Evolutionary conservation across 495 filamentous ascomycete species (phyloP), one percentile per base, ranked within the genome.

Genomic region (Xylaria curta): DNA sequence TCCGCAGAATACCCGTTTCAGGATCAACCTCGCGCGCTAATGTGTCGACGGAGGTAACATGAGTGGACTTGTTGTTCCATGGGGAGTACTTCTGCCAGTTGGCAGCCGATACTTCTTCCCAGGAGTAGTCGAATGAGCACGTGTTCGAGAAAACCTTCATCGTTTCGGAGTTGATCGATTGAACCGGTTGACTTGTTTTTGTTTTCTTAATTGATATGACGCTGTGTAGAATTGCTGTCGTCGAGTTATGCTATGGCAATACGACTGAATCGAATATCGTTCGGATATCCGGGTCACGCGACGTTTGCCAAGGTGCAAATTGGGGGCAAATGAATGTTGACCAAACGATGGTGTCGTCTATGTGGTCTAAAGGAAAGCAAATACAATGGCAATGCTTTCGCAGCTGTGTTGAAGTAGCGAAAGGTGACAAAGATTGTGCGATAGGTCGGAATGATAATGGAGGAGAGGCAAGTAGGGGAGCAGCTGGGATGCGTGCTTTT

Each of bases 41-140:
- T 4, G 95, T 98, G 82, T 99, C 96, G 71, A 98, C 97, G 73
- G 93, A 94, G 67, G 97, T 87, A 59, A 99, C 96, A 80, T 99
- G 96, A 36, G 93, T 92, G 1, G 91, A 93, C 81, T 97, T 94
- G 74, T 97, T 89, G 83, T 99, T 99, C 96, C 96, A 98, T 42
- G 95, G 94, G 80, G 93, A 97, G 85, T 99, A 99, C 82, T 99
- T 99, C 62, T 91, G 90, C 96, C 96, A 99, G 87, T 98, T 99
- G 75, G 92, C 94, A n/a, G 94, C 93, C n/a, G 94, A 97, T 44
- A 98, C 97, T 81, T 98, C 97, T 75, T 95, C 92, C 95, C 96
- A 99, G 33, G 94, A 94, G 86, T 99, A 99, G 81, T 97, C 88
- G 84, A 98, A 98, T 26, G 92, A 94, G 81, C 92, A 94, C 40